phyloP scores from a whole-genome alignment of 2,329 filamentous ascomycete species.

The Fusarium sp. region DNA sequence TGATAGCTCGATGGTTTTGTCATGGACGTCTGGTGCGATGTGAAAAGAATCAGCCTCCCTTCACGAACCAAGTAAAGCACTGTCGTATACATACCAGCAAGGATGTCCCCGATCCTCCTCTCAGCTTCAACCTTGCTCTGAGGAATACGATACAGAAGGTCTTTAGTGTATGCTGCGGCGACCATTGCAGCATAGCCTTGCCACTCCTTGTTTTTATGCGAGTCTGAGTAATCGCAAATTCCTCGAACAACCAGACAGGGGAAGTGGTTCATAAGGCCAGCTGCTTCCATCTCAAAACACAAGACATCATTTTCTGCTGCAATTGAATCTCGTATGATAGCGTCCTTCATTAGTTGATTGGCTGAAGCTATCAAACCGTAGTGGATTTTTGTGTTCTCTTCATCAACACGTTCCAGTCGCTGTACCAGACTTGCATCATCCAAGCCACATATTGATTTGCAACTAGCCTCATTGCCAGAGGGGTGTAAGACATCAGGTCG shows the following conservation, averaged over 20 bases:
- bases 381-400: conserved; percentile 16
- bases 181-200: conserved; percentile 53
- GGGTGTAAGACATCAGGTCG: background rate
- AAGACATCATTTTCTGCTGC: background rate
- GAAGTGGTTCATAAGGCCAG: conserved; percentile 45
- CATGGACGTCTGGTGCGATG: too few species aligned
- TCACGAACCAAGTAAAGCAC: too few species aligned
- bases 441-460: background rate
- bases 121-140: background rate
- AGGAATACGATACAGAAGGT: background rate
- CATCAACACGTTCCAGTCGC: background rate
- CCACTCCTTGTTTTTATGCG: conserved; percentile 50
- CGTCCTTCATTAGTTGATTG: conserved; percentile 43
- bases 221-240: conserved; percentile 57
- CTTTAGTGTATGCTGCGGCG: conserved; percentile 48
- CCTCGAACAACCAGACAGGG: conserved; percentile 55
- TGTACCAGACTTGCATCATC: background rate
- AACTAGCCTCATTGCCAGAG: background rate
- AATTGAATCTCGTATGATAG: conserved; percentile 18
- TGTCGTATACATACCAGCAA: background rate
- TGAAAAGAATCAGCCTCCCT: too few species aligned
- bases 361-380: conserved; percentile 38
- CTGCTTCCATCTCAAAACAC: conserved; percentile 31
- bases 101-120: background rate
- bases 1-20: too few species aligned